Conservation (phyloP, 2,329 filamentous ascomycete genomes). For the Clarireedia homoeocarpa region DNA sequence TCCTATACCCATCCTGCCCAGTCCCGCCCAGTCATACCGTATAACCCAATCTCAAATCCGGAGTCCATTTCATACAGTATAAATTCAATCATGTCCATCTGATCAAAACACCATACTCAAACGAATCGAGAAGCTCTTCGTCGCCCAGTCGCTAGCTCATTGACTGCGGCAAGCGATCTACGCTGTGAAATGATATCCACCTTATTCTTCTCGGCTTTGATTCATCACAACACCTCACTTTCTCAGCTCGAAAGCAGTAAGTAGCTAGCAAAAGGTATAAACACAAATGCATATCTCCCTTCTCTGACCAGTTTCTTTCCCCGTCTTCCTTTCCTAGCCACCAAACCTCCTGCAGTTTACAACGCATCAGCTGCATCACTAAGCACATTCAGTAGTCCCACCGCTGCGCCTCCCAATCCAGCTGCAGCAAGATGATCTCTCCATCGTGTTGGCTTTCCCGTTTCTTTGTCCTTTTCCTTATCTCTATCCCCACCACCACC, state of each 20-base stretch:
- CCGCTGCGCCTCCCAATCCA: conserved; percentile 53
- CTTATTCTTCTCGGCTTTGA: no score
- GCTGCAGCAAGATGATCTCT: conserved; percentile 49
- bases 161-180: no score
- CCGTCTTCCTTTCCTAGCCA: neutral
- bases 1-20: no score
- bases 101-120: no score
- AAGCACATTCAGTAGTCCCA: conserved; percentile 49
- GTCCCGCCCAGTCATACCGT: no score
- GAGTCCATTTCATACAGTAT: no score
- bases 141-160: no score
- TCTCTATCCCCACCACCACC: conserved; percentile 5
- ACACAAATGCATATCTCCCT: neutral
- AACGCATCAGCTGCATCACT: conserved; percentile 43
- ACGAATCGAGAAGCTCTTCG: no score
- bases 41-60: no score
- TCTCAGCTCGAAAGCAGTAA: neutral
- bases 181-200: no score
- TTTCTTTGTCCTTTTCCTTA: neutral
- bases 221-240: no score
- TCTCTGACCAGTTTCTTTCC: neutral
- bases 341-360: neutral
- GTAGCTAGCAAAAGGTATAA: neutral
- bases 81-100: no score
- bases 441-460: conserved; percentile 25